Evolutionary conservation across 2,329 filamentous ascomycete species (phyloP), one percentile per base, ranked within the genome.

Genomic region (Tolypocladium tropicale): DNA sequence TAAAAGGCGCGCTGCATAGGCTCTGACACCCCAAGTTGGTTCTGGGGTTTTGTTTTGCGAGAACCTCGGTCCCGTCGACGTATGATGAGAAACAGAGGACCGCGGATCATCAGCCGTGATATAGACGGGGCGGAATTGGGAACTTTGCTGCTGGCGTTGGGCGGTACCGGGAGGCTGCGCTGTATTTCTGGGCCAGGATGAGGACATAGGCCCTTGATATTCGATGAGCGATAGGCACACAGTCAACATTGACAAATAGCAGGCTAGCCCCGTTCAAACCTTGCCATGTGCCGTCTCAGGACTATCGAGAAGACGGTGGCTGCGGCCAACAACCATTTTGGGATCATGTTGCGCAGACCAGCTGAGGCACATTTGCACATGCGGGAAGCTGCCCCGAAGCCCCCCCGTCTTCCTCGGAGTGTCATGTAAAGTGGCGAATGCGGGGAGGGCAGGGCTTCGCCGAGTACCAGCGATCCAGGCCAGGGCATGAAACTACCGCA

Each of bases 321-420:
- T 12, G 18, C 25, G 46, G 46, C 25, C 30, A 28, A n/a, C 16
- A 32, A 28, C 25, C 18, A 9, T 18, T 4, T 30, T n/a, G 51
- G 23, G 21, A 12, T n/a, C 33, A 18, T 52, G 3, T n/a, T 37
- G 51, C 23, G 51, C 28, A 25, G 34, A 28, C 51, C 33, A 39
- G 23, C 9, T 2, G 32, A 16, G 33, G 51, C 21, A 23, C 51
- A 28, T 12, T 34, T n/a, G 51, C 51, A 65, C 56, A 70, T 49
- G 46, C 25, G 16, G n/a, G 11, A 9, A 6, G 16, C 18, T n/a
- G 9, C 18, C 18, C 6, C n/a, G 5, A n/a, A 23, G 39, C 46
- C 10, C 46, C 10, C 23, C 6, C 46, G 7, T n/a, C 25, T 30
- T 48, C 25, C 46, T 32, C 46, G 46, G 46, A 14, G 41, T 16